Evolutionary conservation across 2,329 filamentous ascomycete species (phyloP).

Genomic region (Fusarium sp.): DNA sequence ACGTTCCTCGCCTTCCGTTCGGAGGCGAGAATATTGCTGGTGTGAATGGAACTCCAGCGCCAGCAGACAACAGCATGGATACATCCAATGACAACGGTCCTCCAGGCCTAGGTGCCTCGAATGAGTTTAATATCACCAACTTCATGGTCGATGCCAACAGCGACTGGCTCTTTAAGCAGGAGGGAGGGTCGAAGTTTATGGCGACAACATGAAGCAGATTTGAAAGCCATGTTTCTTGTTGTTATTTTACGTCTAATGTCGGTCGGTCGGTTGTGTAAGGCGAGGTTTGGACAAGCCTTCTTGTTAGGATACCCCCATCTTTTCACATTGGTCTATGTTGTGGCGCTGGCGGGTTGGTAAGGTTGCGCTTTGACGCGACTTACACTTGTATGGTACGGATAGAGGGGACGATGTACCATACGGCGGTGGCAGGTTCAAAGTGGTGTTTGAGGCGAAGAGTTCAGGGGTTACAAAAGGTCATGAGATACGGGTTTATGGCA

Average conservation of each 20-base stretch:
- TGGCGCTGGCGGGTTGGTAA: neutral
- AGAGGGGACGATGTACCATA: neutral
- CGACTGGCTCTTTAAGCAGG: constrained; percentile 78
- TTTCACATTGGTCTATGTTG: constrained; percentile 7
- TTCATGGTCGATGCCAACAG: constrained; percentile 81
- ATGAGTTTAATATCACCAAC: constrained; percentile 83
- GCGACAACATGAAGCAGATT: constrained; percentile 29
- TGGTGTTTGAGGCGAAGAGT: neutral
- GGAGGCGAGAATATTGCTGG: constrained; percentile 52
- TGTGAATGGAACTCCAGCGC: constrained; percentile 31
- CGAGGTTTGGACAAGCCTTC: constrained; percentile 14
- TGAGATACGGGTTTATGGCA: constrained; percentile 17
- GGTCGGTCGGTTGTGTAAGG: neutral
- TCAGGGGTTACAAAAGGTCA: constrained; percentile 1
- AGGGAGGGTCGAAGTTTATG: constrained; percentile 48
- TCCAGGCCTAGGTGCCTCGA: constrained; percentile 52
- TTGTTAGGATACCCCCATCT: constrained; percentile 36
- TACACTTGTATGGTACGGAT: constrained; percentile 4
- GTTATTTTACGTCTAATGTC: neutral
- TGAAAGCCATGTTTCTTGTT: neutral
- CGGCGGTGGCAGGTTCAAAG: neutral
- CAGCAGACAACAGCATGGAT: constrained; percentile 44
- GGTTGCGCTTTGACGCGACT: neutral
- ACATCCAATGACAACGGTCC: constrained; percentile 42
- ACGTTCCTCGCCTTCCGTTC: constrained; percentile 79